Percentiles rank a stretch among this genome's conserved stretches.
Evolutionary conservation across 495 filamentous ascomycete species (phyloP).

Genomic region (Podospora pseudocomata): DNA sequence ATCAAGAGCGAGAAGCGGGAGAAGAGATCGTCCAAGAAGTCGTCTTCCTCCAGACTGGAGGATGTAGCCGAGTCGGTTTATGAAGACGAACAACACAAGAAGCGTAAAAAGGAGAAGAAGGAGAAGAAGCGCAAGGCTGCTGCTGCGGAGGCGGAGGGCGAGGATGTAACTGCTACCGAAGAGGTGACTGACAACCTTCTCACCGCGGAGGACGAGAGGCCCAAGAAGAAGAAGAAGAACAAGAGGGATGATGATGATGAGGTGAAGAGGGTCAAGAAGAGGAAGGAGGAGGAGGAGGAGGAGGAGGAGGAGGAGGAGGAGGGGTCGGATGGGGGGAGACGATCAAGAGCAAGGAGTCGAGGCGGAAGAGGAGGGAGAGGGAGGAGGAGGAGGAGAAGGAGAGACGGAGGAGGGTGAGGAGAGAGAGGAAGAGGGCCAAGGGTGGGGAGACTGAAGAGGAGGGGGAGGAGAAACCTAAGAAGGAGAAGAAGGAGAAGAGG

Average conservation of each 20-base stretch:
- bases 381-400: slow-evolving; percentile 12
- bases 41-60: not conserved
- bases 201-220: slow-evolving; percentile 20
- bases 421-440: slow-evolving; percentile 1
- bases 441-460: slow-evolving; percentile 18
- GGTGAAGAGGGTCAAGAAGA: slow-evolving; percentile 15
- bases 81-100: not conserved
- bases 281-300: slow-evolving; percentile 22
- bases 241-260: slow-evolving; percentile 31
- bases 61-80: not conserved
- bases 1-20: slow-evolving; percentile 27
- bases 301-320: slow-evolving; percentile 10
- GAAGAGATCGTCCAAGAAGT: slow-evolving; percentile 13
- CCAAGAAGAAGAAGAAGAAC: slow-evolving; percentile 35
- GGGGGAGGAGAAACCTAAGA: slow-evolving; percentile 12
- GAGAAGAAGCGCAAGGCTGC: slow-evolving; percentile 24
- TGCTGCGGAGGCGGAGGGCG: slow-evolving; percentile 17
- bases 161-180: slow-evolving; percentile 9
- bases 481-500: slow-evolving; percentile 16
- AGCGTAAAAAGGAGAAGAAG: slow-evolving; percentile 24
- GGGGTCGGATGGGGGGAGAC: not conserved
- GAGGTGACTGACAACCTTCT: slow-evolving; percentile 13
- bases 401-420: slow-evolving; percentile 10
- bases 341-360: slow-evolving; percentile 12
- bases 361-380: slow-evolving; percentile 10